Conservation (phyloP, 2,329 filamentous ascomycete genomes). For the Botryosphaeria dothidea region DNA sequence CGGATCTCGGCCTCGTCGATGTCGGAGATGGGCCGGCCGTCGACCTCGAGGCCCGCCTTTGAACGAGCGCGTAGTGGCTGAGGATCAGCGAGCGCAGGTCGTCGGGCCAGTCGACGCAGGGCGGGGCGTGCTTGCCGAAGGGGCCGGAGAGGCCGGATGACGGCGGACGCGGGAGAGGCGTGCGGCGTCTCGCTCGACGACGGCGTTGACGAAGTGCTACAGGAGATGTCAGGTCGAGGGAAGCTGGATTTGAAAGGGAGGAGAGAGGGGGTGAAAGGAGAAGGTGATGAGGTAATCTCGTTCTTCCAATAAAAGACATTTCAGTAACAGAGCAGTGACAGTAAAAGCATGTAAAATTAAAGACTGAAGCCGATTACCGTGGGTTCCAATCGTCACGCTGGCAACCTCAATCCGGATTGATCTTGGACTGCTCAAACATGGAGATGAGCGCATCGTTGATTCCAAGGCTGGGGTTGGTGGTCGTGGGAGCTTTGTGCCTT, state of each 20-base stretch:
- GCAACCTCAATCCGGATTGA: constrained; percentile 15
- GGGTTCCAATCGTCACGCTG: constrained; percentile 33
- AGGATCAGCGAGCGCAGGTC: constrained; percentile 48
- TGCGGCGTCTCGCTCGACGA: constrained; percentile 40
- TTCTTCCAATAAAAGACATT: too few relatives aligned
- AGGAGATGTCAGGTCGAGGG: not conserved
- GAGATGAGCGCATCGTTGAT: constrained; percentile 41
- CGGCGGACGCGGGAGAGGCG: constrained; percentile 45
- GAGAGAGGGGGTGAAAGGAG: not conserved
- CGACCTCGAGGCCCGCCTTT: constrained; percentile 44
- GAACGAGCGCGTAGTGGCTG: constrained; percentile 45
- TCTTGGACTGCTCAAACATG: constrained; percentile 36
- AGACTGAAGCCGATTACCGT: constrained; percentile 33
- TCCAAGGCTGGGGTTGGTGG: constrained; percentile 43
- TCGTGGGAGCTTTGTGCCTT: constrained; percentile 39
- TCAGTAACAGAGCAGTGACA: too few relatives aligned
- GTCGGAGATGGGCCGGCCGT: constrained; percentile 1
- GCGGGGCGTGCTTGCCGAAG: constrained; percentile 53
- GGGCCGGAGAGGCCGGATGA: constrained; percentile 56
- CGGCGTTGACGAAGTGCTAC: constrained; percentile 59
- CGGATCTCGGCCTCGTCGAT: constrained; percentile 43
- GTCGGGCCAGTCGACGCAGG: constrained; percentile 56
- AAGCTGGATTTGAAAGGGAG: not conserved
- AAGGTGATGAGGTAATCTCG: not conserved
- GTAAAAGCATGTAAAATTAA: not conserved